Percentiles rank a stretch among this genome's conserved stretches.
Conservation (phyloP, 352 stramenopile genomes). For the Phytophthora hibernalis region DNA sequence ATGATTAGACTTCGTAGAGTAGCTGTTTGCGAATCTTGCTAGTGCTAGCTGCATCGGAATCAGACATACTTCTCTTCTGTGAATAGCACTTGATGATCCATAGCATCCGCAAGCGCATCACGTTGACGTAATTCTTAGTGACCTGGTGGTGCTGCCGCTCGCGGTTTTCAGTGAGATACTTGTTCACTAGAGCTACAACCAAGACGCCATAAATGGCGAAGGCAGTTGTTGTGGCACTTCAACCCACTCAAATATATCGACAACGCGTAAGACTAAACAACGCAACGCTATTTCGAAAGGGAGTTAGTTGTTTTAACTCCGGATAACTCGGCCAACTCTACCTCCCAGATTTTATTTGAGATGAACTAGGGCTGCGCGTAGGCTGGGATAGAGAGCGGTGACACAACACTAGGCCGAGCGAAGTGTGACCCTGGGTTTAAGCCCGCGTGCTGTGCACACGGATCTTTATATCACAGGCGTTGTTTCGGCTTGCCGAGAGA, state of each 20-base stretch:
- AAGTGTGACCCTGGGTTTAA: too few species aligned
- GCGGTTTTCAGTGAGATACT: neutral
- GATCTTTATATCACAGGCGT: too few species aligned
- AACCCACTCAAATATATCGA: conserved; percentile 6
- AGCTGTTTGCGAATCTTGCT: neutral
- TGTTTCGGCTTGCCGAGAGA: too few species aligned
- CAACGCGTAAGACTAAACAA: too few species aligned
- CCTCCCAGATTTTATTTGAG: too few species aligned
- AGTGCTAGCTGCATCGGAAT: neutral
- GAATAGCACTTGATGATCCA: conserved; percentile 12
- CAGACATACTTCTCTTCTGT: neutral
- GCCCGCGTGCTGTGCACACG: too few species aligned
- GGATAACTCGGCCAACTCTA: too few species aligned
- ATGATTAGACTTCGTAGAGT: neutral
- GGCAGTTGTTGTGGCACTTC: neutral
- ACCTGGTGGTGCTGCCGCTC: neutral
- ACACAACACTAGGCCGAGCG: too few species aligned
- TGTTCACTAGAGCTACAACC: conserved; percentile 6
- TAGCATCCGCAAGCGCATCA: conserved; percentile 7
- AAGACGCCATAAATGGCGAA: conserved; percentile 4
- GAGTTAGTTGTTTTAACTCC: too few species aligned
- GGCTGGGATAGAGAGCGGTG: too few species aligned
- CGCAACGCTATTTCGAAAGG: too few species aligned
- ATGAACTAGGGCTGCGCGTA: too few species aligned
- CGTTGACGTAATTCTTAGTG: neutral